phyloP scores from a whole-genome alignment of 2,329 filamentous ascomycete genomes.

The Fusarium clavum region DNA sequence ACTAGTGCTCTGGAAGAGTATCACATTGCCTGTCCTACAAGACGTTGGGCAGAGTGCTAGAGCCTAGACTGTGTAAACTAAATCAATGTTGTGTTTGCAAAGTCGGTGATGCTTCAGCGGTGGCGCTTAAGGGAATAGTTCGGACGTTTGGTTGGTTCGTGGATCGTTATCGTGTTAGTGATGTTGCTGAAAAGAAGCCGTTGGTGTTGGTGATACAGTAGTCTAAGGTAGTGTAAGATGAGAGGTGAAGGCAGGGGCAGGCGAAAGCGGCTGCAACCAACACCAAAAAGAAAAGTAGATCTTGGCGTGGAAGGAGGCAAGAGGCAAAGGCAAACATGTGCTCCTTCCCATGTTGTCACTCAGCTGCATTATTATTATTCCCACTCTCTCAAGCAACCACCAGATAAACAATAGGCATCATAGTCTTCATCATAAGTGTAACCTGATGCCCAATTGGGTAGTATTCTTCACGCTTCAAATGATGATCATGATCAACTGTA shows the following conservation, averaged over 20 bases:
- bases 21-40: background rate
- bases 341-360: background rate
- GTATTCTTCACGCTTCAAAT: background rate
- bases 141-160: slow-evolving; percentile 24
- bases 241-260: slow-evolving; percentile 4
- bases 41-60: background rate
- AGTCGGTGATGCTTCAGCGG: slow-evolving; percentile 11
- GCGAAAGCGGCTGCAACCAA: slow-evolving; percentile 24
- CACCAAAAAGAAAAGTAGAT: slow-evolving; percentile 3
- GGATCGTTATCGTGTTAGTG: slow-evolving; percentile 24
- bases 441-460: background rate
- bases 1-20: background rate
- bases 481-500: slow-evolving; percentile 1
- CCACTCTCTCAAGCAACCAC: background rate
- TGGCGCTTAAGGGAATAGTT: background rate
- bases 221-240: background rate
- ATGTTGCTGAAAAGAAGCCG: slow-evolving; percentile 10
- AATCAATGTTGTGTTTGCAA: background rate
- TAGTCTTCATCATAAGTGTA: slow-evolving; percentile 6
- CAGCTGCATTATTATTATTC: background rate
- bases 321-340: background rate
- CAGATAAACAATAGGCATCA: slow-evolving; percentile 1
- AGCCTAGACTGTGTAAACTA: background rate
- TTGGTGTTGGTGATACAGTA: slow-evolving; percentile 18
- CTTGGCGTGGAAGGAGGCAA: slow-evolving; percentile 1